Evolutionary conservation across 768 basidiomycete genomes (phyloP), one percentile per base, ranked within the genome.

Genomic region (Hebeloma cylindrosporum): DNA sequence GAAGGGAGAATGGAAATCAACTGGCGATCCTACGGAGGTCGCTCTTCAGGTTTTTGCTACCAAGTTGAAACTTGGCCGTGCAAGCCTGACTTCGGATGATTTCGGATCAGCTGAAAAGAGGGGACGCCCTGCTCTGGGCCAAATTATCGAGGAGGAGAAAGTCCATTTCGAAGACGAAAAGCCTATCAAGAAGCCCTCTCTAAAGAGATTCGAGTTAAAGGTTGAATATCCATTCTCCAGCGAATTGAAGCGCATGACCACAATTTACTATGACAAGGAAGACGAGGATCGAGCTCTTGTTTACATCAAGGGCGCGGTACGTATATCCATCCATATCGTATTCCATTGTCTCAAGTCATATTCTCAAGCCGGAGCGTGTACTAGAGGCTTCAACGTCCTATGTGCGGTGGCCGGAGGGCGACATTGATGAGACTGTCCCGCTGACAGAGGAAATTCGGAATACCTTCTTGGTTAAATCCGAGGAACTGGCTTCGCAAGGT

Each of bases 11-110:
- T 70, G 70, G 70, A 68, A 65, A 44, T 64, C 75, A 7, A 74
- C 70, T 31, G 78, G 78, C 17, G 78, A 79, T 49, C 76, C 78
- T 2, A 79, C 78, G 2, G 77, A 79, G 52, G 70, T 78, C n/a
- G 77, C 77, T 3, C 68, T 79, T 4, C 77, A 78, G 52, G 75
- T 78, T 16, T 76, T 78, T 43, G 75, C 77, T 1, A 68, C 70
- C 38, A 75, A 74, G 46, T 64, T 78, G 33, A 68, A 69, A 2
- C 66, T 71, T 32, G 76, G 77, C 6, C 60, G 64, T 14, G 49
- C 63, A 13, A 53, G 46, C 13, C 51, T 71, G 7, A 60, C 63
- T 5, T 21, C 42, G 8, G 62, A 67, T 43, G 46, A 51, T 8
- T 44, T 54, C 13, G 57, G 60, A 3, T 23, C 35, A 18, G 51